Conservation (phyloP, 306 rosid species). For the Dalbergia cochinchinensis region DNA sequence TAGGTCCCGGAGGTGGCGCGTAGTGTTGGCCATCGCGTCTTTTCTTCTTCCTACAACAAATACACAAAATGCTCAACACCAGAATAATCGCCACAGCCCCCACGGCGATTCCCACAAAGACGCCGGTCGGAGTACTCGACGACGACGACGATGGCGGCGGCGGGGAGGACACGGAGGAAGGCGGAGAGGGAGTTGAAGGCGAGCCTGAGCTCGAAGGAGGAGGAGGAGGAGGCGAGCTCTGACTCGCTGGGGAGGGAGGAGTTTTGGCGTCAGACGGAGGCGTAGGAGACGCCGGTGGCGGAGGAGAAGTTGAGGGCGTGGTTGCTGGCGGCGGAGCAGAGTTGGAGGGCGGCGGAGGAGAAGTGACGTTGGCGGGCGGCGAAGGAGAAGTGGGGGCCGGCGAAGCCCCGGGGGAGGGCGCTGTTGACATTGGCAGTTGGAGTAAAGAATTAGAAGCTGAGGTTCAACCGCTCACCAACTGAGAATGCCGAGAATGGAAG, state of each 20-base stretch:
- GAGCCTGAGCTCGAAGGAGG: slow-evolving; percentile 6
- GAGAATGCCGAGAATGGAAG: too few species aligned
- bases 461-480: too few species aligned
- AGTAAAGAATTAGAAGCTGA: too few species aligned
- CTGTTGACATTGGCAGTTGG: slow-evolving; percentile 53
- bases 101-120: slow-evolving; percentile 71
- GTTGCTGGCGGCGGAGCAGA: slow-evolving; percentile 52
- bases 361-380: slow-evolving; percentile 47
- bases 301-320: slow-evolving; percentile 22
- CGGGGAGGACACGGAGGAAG: slow-evolving; percentile 49
- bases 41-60: slow-evolving; percentile 76
- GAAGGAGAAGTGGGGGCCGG: slow-evolving; percentile 58
- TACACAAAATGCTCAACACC: slow-evolving; percentile 62
- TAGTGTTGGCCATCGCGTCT: slow-evolving; percentile 67
- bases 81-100: slow-evolving; percentile 70
- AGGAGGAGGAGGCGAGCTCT: slow-evolving; percentile 47
- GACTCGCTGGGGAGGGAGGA: slow-evolving; percentile 49
- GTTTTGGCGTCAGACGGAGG: slow-evolving; percentile 29
- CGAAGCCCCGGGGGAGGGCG: slow-evolving; percentile 62
- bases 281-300: slow-evolving; percentile 23
- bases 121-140: slow-evolving; percentile 55
- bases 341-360: slow-evolving; percentile 46
- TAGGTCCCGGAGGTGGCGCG: slow-evolving; percentile 62
- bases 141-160: slow-evolving; percentile 53
- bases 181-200: neutral